Evolutionary conservation across 805 yeast genomes (phyloP), one percentile per base, ranked within the genome.

Genomic region (Ogataea nakhonphanomensis): DNA sequence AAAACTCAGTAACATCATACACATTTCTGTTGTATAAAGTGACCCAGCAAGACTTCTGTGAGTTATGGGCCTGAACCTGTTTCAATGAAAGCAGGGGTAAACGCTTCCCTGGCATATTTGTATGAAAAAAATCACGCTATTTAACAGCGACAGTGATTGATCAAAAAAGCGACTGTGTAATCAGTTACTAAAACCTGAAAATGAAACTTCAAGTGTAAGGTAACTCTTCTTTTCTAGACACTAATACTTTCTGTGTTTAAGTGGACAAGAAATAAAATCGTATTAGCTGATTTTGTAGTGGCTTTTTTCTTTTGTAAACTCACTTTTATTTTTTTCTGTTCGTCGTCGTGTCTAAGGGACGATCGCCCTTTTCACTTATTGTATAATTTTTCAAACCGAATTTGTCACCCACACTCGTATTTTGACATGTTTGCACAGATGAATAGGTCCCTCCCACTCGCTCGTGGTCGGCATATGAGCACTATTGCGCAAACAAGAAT

Each of bases 21-120:
- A 91, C 79, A 53, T 85, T 87, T 57, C 96, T 73, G 57, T 83
- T 62, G 64, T 82, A 78, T 13, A 90, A 66, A 2, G 95, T 77
- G 39, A 90, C 95, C 90, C 91, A 84, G 47, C 91, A 80, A 46
- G 82, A 81, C 10, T 67, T 58, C 15, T 62, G 60, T 20, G 68
- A 61, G 54, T 64, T 71, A 61, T 85, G 95, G 23, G 59, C 54
- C 9, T 64, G 67, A 11, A 89, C 71, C 42, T 77, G 75, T 1
- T 64, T 49, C 37, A 63, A 59, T 3, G 95, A 71, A 48, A 81
- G 56, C 37, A 88, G 66, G 10, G 95, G 95, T 20, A 86, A 41
- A 35, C 53, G 52, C 26, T 37, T 48, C 12, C 14, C 23, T n/a
- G 28, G 23, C 33, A 38, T 28, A 4, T 24, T 14, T 24, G 28